These are phyloP conservation scores for Chloropicon primus DNA, from an alignment of 139 green algal species.

Conservation along the genomic window DNA sequence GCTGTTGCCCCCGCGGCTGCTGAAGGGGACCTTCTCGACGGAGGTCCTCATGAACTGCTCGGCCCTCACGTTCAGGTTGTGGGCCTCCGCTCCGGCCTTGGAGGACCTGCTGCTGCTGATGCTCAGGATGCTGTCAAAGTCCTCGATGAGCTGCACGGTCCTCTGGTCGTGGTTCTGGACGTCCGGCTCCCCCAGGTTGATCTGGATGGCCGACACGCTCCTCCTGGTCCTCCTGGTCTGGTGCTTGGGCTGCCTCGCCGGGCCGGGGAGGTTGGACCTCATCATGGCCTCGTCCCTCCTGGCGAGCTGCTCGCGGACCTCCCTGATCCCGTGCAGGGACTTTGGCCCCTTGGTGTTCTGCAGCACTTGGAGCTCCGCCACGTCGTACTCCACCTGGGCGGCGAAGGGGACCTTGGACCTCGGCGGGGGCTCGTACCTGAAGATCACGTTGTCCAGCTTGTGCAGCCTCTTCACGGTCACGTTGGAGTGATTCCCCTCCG, in stretches of 20 bases:
- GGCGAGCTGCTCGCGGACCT: background rate
- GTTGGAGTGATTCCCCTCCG: background rate
- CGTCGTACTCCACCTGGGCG: background rate
- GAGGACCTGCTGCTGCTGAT: too few relatives aligned
- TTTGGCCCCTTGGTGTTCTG: background rate
- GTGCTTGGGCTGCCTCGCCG: background rate
- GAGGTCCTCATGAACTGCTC: background rate
- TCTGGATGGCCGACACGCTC: background rate
- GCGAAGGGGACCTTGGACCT: background rate
- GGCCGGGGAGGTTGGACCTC: background rate
- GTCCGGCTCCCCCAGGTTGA: background rate
- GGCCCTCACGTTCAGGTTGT: background rate
- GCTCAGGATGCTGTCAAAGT: background rate
- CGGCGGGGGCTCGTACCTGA: background rate
- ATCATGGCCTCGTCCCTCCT: background rate
- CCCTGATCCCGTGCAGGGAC: background rate
- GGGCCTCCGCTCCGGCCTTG: too few relatives aligned
- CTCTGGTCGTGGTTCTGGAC: background rate
- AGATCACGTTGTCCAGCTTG: background rate
- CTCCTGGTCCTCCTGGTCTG: background rate
- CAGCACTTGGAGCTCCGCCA: background rate
- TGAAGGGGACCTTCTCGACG: background rate
- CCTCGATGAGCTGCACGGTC: background rate
- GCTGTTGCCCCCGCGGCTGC: background rate
- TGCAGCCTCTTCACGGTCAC: background rate